A percentile compares a stretch with the other conserved stretches of the same genome.
Evolutionary conservation across 2,329 filamentous ascomycete species (phyloP).

Genomic region (Xylaria sp.): DNA sequence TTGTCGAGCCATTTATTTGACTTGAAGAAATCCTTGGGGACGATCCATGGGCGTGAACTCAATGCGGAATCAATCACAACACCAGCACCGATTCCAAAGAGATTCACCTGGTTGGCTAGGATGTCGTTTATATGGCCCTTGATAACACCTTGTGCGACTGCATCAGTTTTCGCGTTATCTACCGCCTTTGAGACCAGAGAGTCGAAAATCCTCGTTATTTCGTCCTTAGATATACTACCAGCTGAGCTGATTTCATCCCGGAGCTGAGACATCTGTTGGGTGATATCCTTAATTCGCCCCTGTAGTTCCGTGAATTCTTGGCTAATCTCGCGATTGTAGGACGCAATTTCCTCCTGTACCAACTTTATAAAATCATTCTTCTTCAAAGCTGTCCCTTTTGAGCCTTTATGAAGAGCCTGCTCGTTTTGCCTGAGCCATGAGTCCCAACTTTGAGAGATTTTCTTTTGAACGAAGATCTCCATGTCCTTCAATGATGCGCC

Average conservation of each 20-base stretch:
- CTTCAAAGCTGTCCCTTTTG: constrained; percentile 46
- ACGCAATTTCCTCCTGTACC: constrained; percentile 48
- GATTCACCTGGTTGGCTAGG: constrained; percentile 73
- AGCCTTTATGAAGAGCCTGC: constrained; percentile 51
- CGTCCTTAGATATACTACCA: constrained; percentile 51
- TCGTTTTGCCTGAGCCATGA: constrained; percentile 64
- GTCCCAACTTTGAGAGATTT: constrained; percentile 57
- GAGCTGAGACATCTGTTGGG: constrained; percentile 48
- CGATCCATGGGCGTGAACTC: constrained; percentile 68
- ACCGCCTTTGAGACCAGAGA: constrained; percentile 56
- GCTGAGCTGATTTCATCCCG: constrained; percentile 34
- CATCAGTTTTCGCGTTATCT: constrained; percentile 57
- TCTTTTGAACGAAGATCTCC: constrained; percentile 18
- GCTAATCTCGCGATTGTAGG: constrained; percentile 42
- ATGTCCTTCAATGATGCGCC: not conserved
- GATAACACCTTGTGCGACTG: constrained; percentile 59
- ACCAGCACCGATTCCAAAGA: constrained; percentile 73
- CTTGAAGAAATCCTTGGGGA: constrained; percentile 42
- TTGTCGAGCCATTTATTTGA: constrained; percentile 45
- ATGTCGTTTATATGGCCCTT: constrained; percentile 55
- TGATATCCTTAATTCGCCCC: constrained; percentile 35
- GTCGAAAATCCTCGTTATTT: constrained; percentile 56
- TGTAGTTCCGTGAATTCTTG: constrained; percentile 37
- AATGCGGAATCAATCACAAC: constrained; percentile 68
- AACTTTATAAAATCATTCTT: constrained; percentile 50